phyloP scores from a whole-genome alignment of 371 early-diverging fungal genomes.

The Mucor racemosus region DNA sequence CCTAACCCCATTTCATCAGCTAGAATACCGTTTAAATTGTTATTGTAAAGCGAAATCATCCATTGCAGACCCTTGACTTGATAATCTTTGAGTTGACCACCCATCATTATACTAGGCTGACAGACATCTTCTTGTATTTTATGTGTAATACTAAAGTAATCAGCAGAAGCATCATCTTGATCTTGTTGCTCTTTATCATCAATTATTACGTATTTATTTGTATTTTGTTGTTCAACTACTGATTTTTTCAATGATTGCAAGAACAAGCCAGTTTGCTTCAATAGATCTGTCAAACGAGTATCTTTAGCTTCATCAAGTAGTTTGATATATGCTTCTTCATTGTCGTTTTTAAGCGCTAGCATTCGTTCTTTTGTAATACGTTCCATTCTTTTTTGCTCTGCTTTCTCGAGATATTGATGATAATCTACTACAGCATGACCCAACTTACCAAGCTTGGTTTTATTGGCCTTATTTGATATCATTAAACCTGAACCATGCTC shows the following conservation, averaged over 20 bases:
- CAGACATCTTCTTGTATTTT: constrained; percentile 77
- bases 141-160: constrained; percentile 91
- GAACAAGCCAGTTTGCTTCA: constrained; percentile 89
- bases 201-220: constrained; percentile 31
- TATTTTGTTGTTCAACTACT: constrained; percentile 75
- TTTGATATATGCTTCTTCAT: constrained; percentile 96
- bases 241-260: constrained; percentile 80
- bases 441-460: constrained; percentile 66
- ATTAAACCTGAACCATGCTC: constrained; percentile 78
- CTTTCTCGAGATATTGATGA: constrained; percentile 88
- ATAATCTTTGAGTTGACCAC: constrained; percentile 96
- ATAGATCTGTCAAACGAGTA: constrained; percentile 92
- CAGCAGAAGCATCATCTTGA: constrained; percentile 7
- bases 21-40: constrained; percentile 95
- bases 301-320: constrained; percentile 95
- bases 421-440: constrained; percentile 78
- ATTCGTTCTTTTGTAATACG: constrained; percentile 92
- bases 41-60: constrained; percentile 98
- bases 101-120: constrained; percentile 85
- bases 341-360: constrained; percentile 91
- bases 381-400: constrained; percentile 86
- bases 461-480: constrained; percentile 47
- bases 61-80: constrained; percentile 98
- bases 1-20: constrained; percentile 99
- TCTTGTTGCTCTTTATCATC: constrained; percentile 51